phyloP scores from a whole-genome alignment of 2,329 filamentous ascomycete genomes.

The Fusarium transvaalense region DNA sequence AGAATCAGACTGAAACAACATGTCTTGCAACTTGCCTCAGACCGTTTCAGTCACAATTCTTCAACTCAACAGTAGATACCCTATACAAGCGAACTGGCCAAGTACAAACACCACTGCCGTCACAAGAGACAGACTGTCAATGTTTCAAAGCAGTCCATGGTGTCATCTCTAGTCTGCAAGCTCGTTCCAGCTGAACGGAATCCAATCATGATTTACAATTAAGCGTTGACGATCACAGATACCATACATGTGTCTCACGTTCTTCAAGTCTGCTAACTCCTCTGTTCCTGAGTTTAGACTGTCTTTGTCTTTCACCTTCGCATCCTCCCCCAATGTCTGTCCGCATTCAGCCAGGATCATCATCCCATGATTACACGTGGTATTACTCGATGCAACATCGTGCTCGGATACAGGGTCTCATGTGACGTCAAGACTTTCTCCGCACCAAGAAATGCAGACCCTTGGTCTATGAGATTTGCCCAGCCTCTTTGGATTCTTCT shows the following conservation, averaged over 20 bases:
- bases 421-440: conserved; percentile 24
- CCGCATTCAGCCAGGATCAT: neutral
- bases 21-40: too few relatives aligned
- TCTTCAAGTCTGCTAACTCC: neutral
- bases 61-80: too few relatives aligned
- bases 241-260: neutral
- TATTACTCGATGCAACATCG: conserved; percentile 17
- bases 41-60: neutral
- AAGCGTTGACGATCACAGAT: neutral
- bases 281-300: conserved; percentile 10
- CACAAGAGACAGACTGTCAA: too few relatives aligned
- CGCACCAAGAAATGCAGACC: conserved; percentile 9
- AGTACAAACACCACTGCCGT: neutral
- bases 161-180: neutral
- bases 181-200: conserved; percentile 1
- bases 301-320: neutral
- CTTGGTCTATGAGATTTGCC: conserved; percentile 1
- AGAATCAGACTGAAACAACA: neutral
- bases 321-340: neutral
- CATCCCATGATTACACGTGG: conserved; percentile 2
- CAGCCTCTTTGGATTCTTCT: conserved; percentile 13
- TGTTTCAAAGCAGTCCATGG: neutral
- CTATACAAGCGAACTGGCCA: too few relatives aligned
- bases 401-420: conserved; percentile 8
- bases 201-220: neutral